phyloP scores from a whole-genome alignment of 108 stramenopile genomes.

The Skeletonema tropicum region DNA sequence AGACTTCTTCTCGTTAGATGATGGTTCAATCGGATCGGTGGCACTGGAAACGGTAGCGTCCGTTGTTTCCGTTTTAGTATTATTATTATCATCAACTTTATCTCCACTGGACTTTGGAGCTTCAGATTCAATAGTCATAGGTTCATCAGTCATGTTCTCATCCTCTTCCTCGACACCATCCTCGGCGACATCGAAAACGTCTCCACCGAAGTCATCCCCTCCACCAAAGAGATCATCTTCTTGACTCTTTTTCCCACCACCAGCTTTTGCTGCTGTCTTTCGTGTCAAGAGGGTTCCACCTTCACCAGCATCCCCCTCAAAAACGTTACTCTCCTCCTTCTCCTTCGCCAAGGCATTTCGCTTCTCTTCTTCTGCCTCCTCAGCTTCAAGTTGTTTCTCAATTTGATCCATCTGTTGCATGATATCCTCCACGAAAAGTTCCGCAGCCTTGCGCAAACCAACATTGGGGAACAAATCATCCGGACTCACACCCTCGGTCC shows the following conservation, averaged over 20 bases:
- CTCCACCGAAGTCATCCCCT: slow-evolving; percentile 85
- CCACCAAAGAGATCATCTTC: slow-evolving; percentile 70
- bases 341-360: slow-evolving; percentile 17
- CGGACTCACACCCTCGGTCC: slow-evolving; percentile 80
- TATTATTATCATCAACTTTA: slow-evolving; percentile 40
- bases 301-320: slow-evolving; percentile 65
- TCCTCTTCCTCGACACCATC: slow-evolving; percentile 35
- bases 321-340: slow-evolving; percentile 34
- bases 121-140: background rate
- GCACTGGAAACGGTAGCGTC: slow-evolving; percentile 21
- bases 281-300: slow-evolving; percentile 65
- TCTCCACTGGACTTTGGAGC: slow-evolving; percentile 11
- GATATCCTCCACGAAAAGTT: slow-evolving; percentile 69
- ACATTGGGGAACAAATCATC: slow-evolving; percentile 83
- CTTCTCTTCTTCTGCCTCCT: slow-evolving; percentile 48
- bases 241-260: slow-evolving; percentile 31
- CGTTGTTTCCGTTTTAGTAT: slow-evolving; percentile 45
- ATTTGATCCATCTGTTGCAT: slow-evolving; percentile 86
- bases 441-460: slow-evolving; percentile 82
- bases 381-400: slow-evolving; percentile 74
- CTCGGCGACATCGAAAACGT: slow-evolving; percentile 82
- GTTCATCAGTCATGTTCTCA: slow-evolving; percentile 31
- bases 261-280: slow-evolving; percentile 37
- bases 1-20: background rate
- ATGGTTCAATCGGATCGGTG: slow-evolving; percentile 2